Evolutionary conservation across 495 filamentous ascomycete species (phyloP).

Genomic region (Penicillium robsamsonii): DNA sequence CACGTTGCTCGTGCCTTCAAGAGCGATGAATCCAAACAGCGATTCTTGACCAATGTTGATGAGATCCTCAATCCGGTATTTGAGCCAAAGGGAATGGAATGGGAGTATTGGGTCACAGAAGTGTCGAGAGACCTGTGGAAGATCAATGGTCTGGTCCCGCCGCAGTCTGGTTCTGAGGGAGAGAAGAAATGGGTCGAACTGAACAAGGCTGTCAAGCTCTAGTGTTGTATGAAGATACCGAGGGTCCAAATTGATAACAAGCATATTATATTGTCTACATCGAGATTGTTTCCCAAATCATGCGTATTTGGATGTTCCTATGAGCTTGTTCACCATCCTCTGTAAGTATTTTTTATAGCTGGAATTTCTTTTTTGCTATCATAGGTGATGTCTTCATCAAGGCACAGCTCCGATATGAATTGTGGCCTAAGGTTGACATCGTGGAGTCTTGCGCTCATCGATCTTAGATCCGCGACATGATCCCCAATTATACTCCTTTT

Average conservation of each 20-base stretch:
- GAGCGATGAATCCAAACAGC: constrained; percentile 8
- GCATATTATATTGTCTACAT: background rate
- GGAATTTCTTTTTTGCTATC: background rate
- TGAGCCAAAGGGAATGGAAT: constrained; percentile 14
- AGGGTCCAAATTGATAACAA: background rate
- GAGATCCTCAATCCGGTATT: constrained; percentile 12
- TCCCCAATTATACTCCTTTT: background rate
- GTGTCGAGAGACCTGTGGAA: constrained; percentile 20
- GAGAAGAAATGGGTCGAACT: constrained; percentile 14
- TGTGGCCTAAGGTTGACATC: background rate
- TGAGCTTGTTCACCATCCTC: background rate
- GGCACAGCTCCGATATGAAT: no score
- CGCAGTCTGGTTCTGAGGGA: constrained; percentile 5
- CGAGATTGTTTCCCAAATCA: background rate
- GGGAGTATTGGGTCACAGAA: constrained; percentile 19
- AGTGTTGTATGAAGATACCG: background rate
- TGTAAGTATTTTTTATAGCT: background rate
- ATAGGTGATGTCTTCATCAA: background rate
- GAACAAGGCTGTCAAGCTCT: constrained; percentile 6
- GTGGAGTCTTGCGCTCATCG: background rate
- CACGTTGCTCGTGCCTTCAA: constrained; percentile 13
- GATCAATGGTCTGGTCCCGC: constrained; percentile 21
- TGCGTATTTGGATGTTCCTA: background rate
- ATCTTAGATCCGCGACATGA: background rate
- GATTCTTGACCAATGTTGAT: constrained; percentile 8